Evolutionary conservation across 306 rosid genomes (phyloP).

Genomic region (Mimosa bimucronata): DNA sequence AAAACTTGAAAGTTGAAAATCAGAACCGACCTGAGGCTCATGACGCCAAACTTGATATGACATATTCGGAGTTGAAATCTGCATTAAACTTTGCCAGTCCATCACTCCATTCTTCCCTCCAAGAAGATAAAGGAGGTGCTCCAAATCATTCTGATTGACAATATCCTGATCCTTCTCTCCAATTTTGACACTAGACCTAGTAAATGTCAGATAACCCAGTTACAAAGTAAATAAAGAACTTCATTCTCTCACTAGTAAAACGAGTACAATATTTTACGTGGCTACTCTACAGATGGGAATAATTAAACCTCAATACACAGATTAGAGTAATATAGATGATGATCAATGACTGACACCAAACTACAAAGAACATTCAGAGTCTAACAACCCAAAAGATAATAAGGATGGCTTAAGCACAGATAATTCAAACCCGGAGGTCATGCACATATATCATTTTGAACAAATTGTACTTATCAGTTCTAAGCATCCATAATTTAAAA

Average conservation of each 20-base stretch:
- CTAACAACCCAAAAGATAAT: background rate
- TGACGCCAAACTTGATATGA: slow-evolving; percentile 94
- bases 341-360: background rate
- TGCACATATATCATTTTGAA: background rate
- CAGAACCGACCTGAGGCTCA: slow-evolving; percentile 80
- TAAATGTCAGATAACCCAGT: slow-evolving; percentile 34
- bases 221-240: slow-evolving; percentile 29
- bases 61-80: slow-evolving; percentile 69
- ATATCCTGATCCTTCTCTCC: slow-evolving; percentile 54
- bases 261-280: background rate
- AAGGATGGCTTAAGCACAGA: slow-evolving; percentile 1
- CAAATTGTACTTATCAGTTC: background rate
- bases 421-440: background rate
- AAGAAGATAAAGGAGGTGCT: slow-evolving; percentile 73
- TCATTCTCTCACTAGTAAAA: slow-evolving; percentile 22
- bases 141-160: slow-evolving; percentile 79
- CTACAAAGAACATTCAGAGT: background rate
- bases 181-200: slow-evolving; percentile 46
- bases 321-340: slow-evolving; percentile 12
- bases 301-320: background rate
- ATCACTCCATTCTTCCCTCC: slow-evolving; percentile 68
- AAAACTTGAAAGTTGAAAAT: slow-evolving; percentile 30
- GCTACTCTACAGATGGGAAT: slow-evolving; percentile 3
- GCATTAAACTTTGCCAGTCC: slow-evolving; percentile 92
- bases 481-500: background rate